phyloP scores from a whole-genome alignment of 176 grass and related monocot species.

The Cocos nucifera region DNA sequence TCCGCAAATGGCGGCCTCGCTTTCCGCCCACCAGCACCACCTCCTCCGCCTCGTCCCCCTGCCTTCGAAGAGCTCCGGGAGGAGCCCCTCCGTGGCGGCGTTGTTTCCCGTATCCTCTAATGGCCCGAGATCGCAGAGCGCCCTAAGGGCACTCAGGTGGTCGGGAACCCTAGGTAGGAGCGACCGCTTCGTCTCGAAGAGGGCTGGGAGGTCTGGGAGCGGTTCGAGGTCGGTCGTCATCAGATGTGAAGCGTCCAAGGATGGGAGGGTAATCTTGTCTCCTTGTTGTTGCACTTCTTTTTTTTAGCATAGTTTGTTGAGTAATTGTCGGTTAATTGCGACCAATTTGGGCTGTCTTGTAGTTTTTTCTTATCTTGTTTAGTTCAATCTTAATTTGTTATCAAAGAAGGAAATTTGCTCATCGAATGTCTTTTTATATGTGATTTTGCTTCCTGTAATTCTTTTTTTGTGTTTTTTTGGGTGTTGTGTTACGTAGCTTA shows the following conservation, averaged over 20 bases:
- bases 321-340: not conserved
- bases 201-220: conserved; percentile 1
- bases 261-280: conserved; percentile 36
- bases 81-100: not conserved
- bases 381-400: too few species aligned
- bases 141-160: conserved; percentile 29
- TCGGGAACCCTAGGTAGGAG: conserved; percentile 16
- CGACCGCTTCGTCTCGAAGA: conserved; percentile 11
- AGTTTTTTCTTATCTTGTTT: not conserved
- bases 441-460: too few species aligned
- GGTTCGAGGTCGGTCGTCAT: conserved; percentile 14
- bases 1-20: conserved; percentile 13
- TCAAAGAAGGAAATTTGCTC: too few species aligned
- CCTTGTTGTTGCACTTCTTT: not conserved
- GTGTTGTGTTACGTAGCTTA: too few species aligned
- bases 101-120: conserved; percentile 8
- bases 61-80: not conserved
- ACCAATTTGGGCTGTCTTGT: not conserved
- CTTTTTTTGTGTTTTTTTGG: too few species aligned
- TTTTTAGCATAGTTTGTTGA: not conserved
- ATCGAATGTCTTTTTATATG: too few species aligned
- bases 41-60: not conserved
- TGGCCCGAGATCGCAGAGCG: not conserved
- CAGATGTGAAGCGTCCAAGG: conserved; percentile 37
- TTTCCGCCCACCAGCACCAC: conserved; percentile 14